Evolutionary conservation across 139 green algal species (phyloP), one percentile per base, ranked within the genome.

Genomic region (Pleodorina starrii): DNA sequence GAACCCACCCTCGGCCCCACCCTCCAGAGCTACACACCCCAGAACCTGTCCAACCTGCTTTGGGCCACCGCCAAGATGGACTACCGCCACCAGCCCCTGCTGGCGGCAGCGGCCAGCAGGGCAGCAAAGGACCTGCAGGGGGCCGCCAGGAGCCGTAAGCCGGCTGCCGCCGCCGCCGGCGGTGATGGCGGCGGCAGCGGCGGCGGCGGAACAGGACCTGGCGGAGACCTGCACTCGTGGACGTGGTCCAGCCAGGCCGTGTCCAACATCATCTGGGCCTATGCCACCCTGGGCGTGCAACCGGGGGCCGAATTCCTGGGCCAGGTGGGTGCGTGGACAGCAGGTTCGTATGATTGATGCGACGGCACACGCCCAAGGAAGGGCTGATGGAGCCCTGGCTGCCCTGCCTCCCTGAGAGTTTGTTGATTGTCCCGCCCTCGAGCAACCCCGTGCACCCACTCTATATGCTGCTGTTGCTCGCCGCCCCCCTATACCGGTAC

Each of bases 261-360:
- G 42, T 86, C 81, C 76, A 96, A 96, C 88, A 7, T 71, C n/a
- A 87, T 69, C 14, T 96, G 94, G 94, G 92, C 92, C 0, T 94
- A 86, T 86, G 92, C 93, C 6, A 93, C 77, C 19, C 75, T 96
- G 63, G 42, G 85, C 51, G n/a, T 95, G 12, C 29, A 85, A n/a
- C 86, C 86, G 0, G 86, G 60, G 5, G 42, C 1, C 1, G 57
- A 71, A 3, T 85, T 59, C 57, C 54, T 90, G 74, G 19, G 66
- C 1, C 54, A 86, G 63, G 63, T 73, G 54, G 54, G 54, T 12
- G 9, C 21, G 54, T 9, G 54, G 21, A 12, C n/a, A n/a, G n/a
- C n/a, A n/a, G n/a, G n/a, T n/a, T n/a, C n/a, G n/a, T n/a, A n/a
- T n/a, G n/a, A n/a, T n/a, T n/a, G n/a, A n/a, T n/a, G n/a, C n/a